phyloP scores from a whole-genome alignment of 441 rosid species.

The Mallotus japonicus region DNA sequence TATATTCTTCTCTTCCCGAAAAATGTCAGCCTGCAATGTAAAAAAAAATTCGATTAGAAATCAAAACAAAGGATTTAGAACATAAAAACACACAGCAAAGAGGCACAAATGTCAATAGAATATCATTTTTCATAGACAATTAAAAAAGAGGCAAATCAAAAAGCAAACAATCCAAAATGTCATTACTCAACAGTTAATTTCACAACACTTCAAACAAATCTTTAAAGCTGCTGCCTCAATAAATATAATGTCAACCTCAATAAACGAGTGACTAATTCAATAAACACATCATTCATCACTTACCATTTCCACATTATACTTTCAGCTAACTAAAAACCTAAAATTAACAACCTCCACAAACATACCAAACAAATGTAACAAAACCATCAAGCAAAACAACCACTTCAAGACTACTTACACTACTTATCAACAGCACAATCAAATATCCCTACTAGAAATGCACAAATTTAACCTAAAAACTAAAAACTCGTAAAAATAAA shows the following conservation, averaged over 20 bases:
- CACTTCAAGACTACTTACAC: not conserved
- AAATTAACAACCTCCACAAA: not conserved
- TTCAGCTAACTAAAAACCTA: conserved; percentile 6
- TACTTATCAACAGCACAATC: not conserved
- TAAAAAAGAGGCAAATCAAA: not conserved
- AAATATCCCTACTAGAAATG: not conserved
- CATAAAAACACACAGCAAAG: not conserved
- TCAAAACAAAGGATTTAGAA: not conserved
- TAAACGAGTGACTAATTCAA: not conserved
- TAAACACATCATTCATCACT: not conserved
- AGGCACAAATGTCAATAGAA: not conserved
- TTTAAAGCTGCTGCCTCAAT: too few species aligned
- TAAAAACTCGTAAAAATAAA: not conserved
- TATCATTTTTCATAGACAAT: not conserved
- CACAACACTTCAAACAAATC: too few species aligned
- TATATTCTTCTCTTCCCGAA: conserved; percentile 80
- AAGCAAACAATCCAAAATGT: not conserved
- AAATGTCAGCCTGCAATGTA: conserved; percentile 77
- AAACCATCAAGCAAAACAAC: not conserved
- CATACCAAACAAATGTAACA: not conserved
- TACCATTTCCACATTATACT: conserved; percentile 1
- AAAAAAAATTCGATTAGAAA: conserved; percentile 14
- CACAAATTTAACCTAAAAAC: not conserved
- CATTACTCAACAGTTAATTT: not conserved
- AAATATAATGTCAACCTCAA: too few species aligned